Evolutionary conservation across 2,329 filamentous ascomycete species (phyloP).

Genomic region (Stachybotrys elegans): DNA sequence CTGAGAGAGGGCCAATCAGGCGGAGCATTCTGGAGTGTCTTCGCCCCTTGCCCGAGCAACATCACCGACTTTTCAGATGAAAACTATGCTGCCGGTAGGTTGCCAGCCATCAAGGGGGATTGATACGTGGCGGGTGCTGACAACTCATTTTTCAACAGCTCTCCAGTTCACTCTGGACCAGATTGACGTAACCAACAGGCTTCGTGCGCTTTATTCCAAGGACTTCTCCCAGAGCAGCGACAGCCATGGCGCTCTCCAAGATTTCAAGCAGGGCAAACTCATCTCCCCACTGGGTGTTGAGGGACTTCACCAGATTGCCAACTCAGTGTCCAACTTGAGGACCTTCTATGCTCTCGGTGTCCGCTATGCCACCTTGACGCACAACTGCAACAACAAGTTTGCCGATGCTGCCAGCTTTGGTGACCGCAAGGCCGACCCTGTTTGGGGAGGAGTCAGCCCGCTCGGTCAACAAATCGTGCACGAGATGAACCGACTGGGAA

Average conservation of each 20-base stretch:
- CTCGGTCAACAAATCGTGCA: slow-evolving; percentile 63
- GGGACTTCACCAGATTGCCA: slow-evolving; percentile 90
- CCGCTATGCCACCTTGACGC: slow-evolving; percentile 82
- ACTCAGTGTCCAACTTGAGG: slow-evolving; percentile 70
- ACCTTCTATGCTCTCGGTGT: slow-evolving; percentile 74
- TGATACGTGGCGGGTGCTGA: too few relatives aligned
- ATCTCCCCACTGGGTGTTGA: slow-evolving; percentile 79
- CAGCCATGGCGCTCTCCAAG: slow-evolving; percentile 54
- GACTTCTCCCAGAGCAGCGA: slow-evolving; percentile 63
- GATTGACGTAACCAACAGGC: slow-evolving; percentile 65
- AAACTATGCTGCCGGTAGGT: slow-evolving; percentile 62
- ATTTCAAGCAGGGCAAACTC: slow-evolving; percentile 57
- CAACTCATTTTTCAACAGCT: too few relatives aligned
- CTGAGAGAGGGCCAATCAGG: slow-evolving; percentile 67
- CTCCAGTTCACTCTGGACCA: slow-evolving; percentile 67
- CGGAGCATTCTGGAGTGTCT: slow-evolving; percentile 93
- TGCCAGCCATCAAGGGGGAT: neutral
- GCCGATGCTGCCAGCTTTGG: slow-evolving; percentile 75
- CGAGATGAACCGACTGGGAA: slow-evolving; percentile 93
- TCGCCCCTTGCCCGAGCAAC: slow-evolving; percentile 68
- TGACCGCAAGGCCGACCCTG: slow-evolving; percentile 45
- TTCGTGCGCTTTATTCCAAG: slow-evolving; percentile 58
- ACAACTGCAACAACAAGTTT: slow-evolving; percentile 89
- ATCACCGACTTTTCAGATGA: slow-evolving; percentile 68
- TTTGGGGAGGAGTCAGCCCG: slow-evolving; percentile 68